Percentiles rank a stretch among this genome's conserved stretches.
These are phyloP conservation scores for Scheffersomyces coipomensis DNA, from an alignment of 805 yeast genomes.

Conservation along the genomic window DNA sequence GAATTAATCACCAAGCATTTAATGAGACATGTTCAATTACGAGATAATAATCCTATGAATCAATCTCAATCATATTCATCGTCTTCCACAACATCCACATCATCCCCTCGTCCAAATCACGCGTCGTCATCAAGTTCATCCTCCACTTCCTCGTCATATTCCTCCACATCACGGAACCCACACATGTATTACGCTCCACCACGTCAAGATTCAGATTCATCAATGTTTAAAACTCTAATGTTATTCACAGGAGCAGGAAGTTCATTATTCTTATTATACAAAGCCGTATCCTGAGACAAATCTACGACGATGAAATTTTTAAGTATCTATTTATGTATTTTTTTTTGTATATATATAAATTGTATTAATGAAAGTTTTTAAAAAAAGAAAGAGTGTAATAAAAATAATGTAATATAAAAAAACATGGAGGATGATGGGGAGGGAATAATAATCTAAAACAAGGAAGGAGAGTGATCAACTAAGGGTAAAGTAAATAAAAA, in stretches of 20 bases:
- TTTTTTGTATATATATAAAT: not conserved
- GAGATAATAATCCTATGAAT: not conserved
- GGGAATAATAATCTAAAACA: no score
- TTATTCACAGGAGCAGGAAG: constrained; percentile 33
- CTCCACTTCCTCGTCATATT: not conserved
- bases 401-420: no score
- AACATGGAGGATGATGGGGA: no score
- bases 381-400: no score
- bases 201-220: constrained; percentile 12
- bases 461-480: no score
- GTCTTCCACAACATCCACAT: not conserved
- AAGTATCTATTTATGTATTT: not conserved
- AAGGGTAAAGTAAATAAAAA: no score
- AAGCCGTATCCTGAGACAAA: constrained; percentile 6
- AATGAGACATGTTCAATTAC: constrained; percentile 36
- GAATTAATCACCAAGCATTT: constrained; percentile 42
- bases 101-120: not conserved
- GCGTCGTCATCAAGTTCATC: not conserved
- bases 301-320: no score
- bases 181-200: constrained; percentile 36
- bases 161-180: constrained; percentile 12
- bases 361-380: not conserved
- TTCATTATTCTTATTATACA: constrained; percentile 26
- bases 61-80: not conserved
- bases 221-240: constrained; percentile 19